Evolutionary conservation across 306 rosid genomes (phyloP), one percentile per base, ranked within the genome.

Genomic region (Quercus rubra): DNA sequence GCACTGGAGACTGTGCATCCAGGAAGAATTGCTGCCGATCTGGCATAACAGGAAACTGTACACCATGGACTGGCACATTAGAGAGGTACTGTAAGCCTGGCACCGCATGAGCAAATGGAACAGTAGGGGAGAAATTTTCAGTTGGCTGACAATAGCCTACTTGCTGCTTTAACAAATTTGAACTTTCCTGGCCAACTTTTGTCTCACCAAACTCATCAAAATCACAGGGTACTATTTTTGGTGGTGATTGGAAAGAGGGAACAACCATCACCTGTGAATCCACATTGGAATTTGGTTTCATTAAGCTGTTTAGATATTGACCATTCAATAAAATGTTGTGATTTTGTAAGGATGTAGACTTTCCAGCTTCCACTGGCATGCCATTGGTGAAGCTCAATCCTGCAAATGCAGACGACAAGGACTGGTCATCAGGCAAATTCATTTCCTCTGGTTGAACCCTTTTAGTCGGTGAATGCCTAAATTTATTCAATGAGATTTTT

Each of bases 391-490:
- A 83, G 23, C 74, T 83, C 67, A 89, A 63, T 51, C 73, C 83
- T 31, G 76, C 76, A 80, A 89, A 85, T n/a, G 89, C 89, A 62
- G 82, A 81, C 20, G 85, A 21, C 80, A 89, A 71, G 74, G 78
- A 84, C 19, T 61, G 86, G 6, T 83, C 85, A 59, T 76, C 91
- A 2, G 79, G 81, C 43, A 80, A 64, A 57, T 64, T 59, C 38
- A 63, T 52, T 58, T 67, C 83, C 59, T 74, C 78, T 71, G 80
- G 21, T 71, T 77, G 83, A 81, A 76, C 69, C 25, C 78, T 74
- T 78, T 81, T 77, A n/a, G 63, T 51, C 2, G 82, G 73, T 41
- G 75, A 78, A 55, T 67, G 77, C 57, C 72, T 77, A 74, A 74
- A 20, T 49, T 71, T 79, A 75, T 74, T 82, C 80, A 55, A 59